These are phyloP conservation scores for Aureobasidium melanogenum DNA, from an alignment of 2,329 filamentous ascomycete species.

Conservation along the genomic window DNA sequence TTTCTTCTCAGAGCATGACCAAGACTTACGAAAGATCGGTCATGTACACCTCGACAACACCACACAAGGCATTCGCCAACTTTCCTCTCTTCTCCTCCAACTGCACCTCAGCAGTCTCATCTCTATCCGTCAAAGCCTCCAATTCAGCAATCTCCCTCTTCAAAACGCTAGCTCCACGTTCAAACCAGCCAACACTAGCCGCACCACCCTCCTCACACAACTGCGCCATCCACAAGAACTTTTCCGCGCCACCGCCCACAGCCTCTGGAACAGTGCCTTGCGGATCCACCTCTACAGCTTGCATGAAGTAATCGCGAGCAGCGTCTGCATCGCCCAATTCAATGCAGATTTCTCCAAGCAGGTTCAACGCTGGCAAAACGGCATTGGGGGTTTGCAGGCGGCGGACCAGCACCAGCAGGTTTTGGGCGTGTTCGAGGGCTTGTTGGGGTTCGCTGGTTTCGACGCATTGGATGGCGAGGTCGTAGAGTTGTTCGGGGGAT, in stretches of 20 bases:
- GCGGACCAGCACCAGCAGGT: slow-evolving; percentile 43
- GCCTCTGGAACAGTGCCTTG: slow-evolving; percentile 63
- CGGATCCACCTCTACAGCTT: slow-evolving; percentile 66
- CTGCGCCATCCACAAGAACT: slow-evolving; percentile 91
- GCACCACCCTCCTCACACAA: slow-evolving; percentile 58
- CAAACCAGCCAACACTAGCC: slow-evolving; percentile 53
- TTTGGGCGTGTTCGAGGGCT: slow-evolving; percentile 46
- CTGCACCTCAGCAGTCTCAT: slow-evolving; percentile 27
- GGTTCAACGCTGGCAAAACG: slow-evolving; percentile 55
- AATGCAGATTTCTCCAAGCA: slow-evolving; percentile 73
- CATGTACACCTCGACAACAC: slow-evolving; percentile 96
- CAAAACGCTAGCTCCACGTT: slow-evolving; percentile 62
- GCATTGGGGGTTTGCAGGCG: slow-evolving; percentile 25
- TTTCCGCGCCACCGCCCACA: slow-evolving; percentile 76
- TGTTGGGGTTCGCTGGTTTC: slow-evolving; percentile 51
- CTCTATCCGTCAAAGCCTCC: slow-evolving; percentile 36
- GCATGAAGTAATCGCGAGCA: slow-evolving; percentile 62
- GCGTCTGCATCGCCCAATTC: slow-evolving; percentile 73
- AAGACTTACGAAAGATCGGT: slow-evolving; percentile 72
- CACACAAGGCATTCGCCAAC: slow-evolving; percentile 84
- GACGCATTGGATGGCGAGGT: slow-evolving; percentile 47
- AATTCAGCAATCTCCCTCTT: slow-evolving; percentile 60
- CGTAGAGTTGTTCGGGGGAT: slow-evolving; percentile 47
- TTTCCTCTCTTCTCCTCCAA: slow-evolving; percentile 66
- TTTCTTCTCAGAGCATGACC: background rate